Evolutionary conservation across 2,329 filamentous ascomycete species (phyloP).

Genomic region (Penicillium sp.): DNA sequence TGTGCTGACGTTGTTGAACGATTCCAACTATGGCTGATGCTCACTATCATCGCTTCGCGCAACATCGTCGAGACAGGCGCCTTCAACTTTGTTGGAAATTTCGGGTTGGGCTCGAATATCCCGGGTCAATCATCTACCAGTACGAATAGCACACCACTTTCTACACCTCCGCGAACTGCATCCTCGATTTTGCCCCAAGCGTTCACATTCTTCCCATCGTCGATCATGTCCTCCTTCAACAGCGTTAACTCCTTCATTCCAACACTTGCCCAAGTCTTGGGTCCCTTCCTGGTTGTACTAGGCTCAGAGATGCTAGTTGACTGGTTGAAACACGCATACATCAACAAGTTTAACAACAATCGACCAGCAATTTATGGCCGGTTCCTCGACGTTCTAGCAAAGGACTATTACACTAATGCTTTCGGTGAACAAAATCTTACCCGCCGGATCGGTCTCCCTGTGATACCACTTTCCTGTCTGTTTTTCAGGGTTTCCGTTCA

Average conservation of each 20-base stretch:
- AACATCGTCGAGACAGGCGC: slow-evolving; percentile 96
- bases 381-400: slow-evolving; percentile 90
- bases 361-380: slow-evolving; percentile 86
- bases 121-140: slow-evolving; percentile 34
- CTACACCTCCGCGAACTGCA: slow-evolving; percentile 56
- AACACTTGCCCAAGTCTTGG: slow-evolving; percentile 73
- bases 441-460: slow-evolving; percentile 82
- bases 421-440: slow-evolving; percentile 90
- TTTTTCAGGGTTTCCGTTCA: slow-evolving; percentile 94
- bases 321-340: slow-evolving; percentile 95
- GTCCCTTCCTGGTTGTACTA: slow-evolving; percentile 89
- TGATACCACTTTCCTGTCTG: slow-evolving; percentile 87
- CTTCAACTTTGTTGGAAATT: slow-evolving; percentile 57
- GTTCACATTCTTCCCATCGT: slow-evolving; percentile 75
- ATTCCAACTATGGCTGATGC: slow-evolving; percentile 97
- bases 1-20: slow-evolving; percentile 96
- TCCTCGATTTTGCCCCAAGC: slow-evolving; percentile 82
- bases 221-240: slow-evolving; percentile 45
- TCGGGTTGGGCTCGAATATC: slow-evolving; percentile 35
- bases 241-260: slow-evolving; percentile 46
- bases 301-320: slow-evolving; percentile 97
- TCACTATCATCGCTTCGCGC: slow-evolving; percentile 91
- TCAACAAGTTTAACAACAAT: slow-evolving; percentile 98
- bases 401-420: slow-evolving; percentile 97
- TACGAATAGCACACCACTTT: slow-evolving; percentile 53